phyloP scores from a whole-genome alignment of 1,284 basidiomycete species.

The Moesziomyces globuligerus region DNA sequence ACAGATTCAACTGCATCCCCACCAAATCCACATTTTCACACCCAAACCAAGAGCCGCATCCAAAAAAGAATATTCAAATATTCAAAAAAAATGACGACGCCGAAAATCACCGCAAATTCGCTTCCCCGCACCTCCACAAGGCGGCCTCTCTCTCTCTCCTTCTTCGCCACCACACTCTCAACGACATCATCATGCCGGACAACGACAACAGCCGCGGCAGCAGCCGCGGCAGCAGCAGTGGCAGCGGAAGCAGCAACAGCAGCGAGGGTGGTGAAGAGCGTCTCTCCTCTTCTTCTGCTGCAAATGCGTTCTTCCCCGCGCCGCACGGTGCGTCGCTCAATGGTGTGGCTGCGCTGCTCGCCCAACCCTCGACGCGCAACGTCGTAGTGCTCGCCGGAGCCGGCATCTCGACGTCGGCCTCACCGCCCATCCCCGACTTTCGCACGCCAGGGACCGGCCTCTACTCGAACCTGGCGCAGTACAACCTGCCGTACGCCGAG shows the following conservation, averaged over 20 bases:
- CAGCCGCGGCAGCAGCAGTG: neutral
- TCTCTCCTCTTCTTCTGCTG: neutral
- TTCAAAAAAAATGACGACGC: too few species aligned
- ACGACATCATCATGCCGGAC: neutral
- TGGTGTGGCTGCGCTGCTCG: constrained; percentile 36
- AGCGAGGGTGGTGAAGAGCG: neutral
- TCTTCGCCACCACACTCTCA: neutral
- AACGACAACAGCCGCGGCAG: neutral
- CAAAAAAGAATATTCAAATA: too few species aligned
- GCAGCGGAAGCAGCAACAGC: neutral
- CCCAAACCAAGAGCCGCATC: too few species aligned
- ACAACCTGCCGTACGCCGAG: constrained; percentile 72
- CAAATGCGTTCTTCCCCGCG: constrained; percentile 31
- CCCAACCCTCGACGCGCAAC: constrained; percentile 51
- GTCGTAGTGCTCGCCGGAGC: constrained; percentile 71
- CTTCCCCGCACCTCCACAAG: too few species aligned
- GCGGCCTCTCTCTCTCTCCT: too few species aligned
- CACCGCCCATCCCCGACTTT: constrained; percentile 68
- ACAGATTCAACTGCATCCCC: too few species aligned
- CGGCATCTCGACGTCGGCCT: constrained; percentile 71
- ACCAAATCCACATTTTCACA: too few species aligned
- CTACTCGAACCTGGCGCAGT: constrained; percentile 71
- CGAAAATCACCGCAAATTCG: too few species aligned
- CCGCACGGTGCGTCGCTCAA: constrained; percentile 37
- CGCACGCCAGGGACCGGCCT: constrained; percentile 71